Evolutionary conservation across 2,329 filamentous ascomycete genomes (phyloP).

Genomic region (Ampelomyces quisqualis): DNA sequence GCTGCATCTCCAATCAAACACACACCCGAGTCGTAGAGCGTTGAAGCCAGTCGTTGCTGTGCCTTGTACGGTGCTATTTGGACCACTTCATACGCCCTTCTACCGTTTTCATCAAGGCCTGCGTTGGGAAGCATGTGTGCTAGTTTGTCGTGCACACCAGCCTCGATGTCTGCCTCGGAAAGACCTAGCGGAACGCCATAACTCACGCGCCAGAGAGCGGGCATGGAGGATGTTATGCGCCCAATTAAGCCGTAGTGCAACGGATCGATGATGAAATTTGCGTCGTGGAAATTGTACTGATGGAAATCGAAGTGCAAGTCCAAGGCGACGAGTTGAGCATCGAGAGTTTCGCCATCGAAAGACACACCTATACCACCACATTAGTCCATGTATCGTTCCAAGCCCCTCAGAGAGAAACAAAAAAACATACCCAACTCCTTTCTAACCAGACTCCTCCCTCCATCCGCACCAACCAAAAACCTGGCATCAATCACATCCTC

Average conservation of each 20-base stretch:
- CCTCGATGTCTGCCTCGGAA: constrained; percentile 33
- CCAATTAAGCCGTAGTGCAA: constrained; percentile 44
- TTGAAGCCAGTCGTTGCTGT: constrained; percentile 42
- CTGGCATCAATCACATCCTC: constrained; percentile 20
- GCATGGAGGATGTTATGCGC: constrained; percentile 26
- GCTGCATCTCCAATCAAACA: constrained; percentile 46
- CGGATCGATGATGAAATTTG: constrained; percentile 46
- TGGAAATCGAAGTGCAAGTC: constrained; percentile 43
- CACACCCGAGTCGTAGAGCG: constrained; percentile 29
- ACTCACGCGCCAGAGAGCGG: constrained; percentile 46
- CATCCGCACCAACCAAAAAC: constrained; percentile 38
- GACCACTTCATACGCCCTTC: constrained; percentile 32
- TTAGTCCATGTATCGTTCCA: background rate
- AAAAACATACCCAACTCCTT: constrained; percentile 8
- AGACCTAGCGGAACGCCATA: constrained; percentile 42
- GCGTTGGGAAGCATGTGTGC: constrained; percentile 33
- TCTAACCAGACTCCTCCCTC: constrained; percentile 25
- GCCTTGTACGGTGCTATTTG: constrained; percentile 46
- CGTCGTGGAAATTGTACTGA: constrained; percentile 42
- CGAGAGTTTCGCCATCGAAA: constrained; percentile 40
- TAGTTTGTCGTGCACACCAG: constrained; percentile 31
- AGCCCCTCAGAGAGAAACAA: too few relatives aligned
- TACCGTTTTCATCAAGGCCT: constrained; percentile 17
- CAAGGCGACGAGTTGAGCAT: constrained; percentile 43
- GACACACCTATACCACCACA: constrained; percentile 10